Base-by-base conservation (phyloP, 345 rosid species). In the Combretum micranthum region DNA sequence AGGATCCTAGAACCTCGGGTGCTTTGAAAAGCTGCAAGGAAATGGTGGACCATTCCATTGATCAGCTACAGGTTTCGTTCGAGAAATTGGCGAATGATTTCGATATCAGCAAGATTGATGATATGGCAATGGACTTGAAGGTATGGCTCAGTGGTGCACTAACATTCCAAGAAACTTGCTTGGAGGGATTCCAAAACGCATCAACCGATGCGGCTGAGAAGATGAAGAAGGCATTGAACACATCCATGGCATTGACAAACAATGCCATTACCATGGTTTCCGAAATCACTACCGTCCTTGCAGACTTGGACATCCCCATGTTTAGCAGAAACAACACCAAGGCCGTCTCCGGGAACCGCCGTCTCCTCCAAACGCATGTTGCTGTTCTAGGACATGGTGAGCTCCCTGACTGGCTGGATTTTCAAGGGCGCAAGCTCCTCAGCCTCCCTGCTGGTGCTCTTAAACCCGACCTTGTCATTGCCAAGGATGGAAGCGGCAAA, bases 401-500 rank as follows among this genome's bases (percentile, higher is more conserved):
- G 52, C 22, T n/a, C 25, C 78, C 78, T 0, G 0, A 1, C 11
- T 77, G 82, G 82, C 22, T 71, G n/a, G 67, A 62, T 13, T 39
- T 55, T 0, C 61, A 62, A 21, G 53, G 19, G 17, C 64, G 83
- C 2, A 68, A 68, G 37, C 69, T 74, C 26, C 70, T 74, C 1
- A 54, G n/a, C n/a, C n/a, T n/a, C n/a, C n/a, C 52, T 13, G 47
- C 52, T 23, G 14, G 56, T 0, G 32, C 19, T 3, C 21, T 64
- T 32, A 65, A 67, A 23, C 64, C 79, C 4, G 56, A 65, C 55
- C 26, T 79, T 13, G 51, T 55, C 20, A 76, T 75, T 4, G 79
- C 78, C 13, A 54, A 67, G 53, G 84, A 79, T 45, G 84, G 84
- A 20, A 73, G 75, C 47, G 78, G 84, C 5, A 64, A 76, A 13